phyloP scores from a whole-genome alignment of 495 filamentous ascomycete species.

The Aspergillus kassunensis region DNA sequence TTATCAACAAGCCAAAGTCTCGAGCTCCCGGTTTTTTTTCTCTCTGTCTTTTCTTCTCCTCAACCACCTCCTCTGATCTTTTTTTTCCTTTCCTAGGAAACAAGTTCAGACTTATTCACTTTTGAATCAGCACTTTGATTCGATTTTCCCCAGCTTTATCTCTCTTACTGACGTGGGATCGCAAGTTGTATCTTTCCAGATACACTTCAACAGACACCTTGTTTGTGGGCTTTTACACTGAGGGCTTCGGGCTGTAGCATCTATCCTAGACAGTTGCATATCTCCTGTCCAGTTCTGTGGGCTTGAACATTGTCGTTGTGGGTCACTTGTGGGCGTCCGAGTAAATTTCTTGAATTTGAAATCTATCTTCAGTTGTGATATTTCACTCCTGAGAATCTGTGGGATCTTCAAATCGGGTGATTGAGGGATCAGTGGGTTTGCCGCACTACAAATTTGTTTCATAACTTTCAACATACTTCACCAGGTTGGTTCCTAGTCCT shows the following conservation, averaged over 20 bases:
- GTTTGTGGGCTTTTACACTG: slow-evolving; percentile 48
- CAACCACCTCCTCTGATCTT: slow-evolving; percentile 8
- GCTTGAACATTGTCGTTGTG: slow-evolving; percentile 49
- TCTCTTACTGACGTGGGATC: slow-evolving; percentile 36
- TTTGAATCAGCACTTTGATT: slow-evolving; percentile 18
- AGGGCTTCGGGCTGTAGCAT: slow-evolving; percentile 48
- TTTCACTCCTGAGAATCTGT: slow-evolving; percentile 31
- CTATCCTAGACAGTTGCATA: slow-evolving; percentile 43
- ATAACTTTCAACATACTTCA: slow-evolving; percentile 11
- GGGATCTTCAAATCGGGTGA: slow-evolving; percentile 39
- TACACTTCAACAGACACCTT: slow-evolving; percentile 45
- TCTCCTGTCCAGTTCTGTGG: slow-evolving; percentile 45
- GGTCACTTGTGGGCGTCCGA: slow-evolving; percentile 42
- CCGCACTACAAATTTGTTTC: slow-evolving; percentile 34
- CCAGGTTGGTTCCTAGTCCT: background rate
- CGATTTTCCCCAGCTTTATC: slow-evolving; percentile 10
- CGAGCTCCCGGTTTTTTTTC: slow-evolving; percentile 27
- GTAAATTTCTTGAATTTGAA: slow-evolving; percentile 23
- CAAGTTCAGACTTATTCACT: slow-evolving; percentile 13
- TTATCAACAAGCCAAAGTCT: slow-evolving; percentile 12
- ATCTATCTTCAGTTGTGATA: slow-evolving; percentile 21
- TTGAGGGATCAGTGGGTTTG: slow-evolving; percentile 41
- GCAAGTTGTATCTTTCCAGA: slow-evolving; percentile 38
- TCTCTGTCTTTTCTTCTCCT: slow-evolving; percentile 19
- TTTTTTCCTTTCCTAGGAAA: slow-evolving; percentile 4